Evolutionary conservation across 1,284 basidiomycete genomes (phyloP).

Genomic region (Marasmius oreades): DNA sequence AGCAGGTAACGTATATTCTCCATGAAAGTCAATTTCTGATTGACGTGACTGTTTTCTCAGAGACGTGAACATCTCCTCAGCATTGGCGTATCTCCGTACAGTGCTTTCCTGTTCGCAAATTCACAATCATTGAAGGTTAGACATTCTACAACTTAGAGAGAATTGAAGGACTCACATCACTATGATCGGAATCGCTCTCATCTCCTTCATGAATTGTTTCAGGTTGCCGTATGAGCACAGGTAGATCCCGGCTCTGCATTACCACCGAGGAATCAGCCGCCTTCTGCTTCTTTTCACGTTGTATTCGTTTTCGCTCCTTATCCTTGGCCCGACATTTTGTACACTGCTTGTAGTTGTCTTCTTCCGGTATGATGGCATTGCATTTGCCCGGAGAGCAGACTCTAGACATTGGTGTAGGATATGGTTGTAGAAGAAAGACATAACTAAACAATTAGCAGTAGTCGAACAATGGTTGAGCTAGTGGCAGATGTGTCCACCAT

Average conservation of each 20-base stretch:
- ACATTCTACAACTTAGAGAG: no score
- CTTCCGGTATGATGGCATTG: neutral
- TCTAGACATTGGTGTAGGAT: neutral
- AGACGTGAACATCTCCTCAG: neutral
- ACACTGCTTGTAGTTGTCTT: neutral
- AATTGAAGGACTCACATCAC: no score
- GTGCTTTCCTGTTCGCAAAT: neutral
- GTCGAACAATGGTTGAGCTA: no score
- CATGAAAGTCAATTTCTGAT: neutral
- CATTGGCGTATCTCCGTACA: neutral
- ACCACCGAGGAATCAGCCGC: neutral
- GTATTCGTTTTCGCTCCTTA: neutral
- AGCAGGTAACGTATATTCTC: neutral
- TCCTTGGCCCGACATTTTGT: neutral
- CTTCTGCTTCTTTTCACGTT: neutral
- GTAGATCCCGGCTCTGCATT: neutral
- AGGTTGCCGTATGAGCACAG: neutral
- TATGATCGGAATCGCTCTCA: no score
- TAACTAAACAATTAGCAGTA: no score
- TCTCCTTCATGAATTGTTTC: no score
- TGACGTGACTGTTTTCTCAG: neutral
- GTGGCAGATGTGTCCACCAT: no score
- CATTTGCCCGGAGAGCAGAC: neutral
- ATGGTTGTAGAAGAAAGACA: neutral
- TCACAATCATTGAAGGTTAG: no score